Conservation (phyloP, 1,284 basidiomycete genomes). For the Lentinula novae-zelandiae region DNA sequence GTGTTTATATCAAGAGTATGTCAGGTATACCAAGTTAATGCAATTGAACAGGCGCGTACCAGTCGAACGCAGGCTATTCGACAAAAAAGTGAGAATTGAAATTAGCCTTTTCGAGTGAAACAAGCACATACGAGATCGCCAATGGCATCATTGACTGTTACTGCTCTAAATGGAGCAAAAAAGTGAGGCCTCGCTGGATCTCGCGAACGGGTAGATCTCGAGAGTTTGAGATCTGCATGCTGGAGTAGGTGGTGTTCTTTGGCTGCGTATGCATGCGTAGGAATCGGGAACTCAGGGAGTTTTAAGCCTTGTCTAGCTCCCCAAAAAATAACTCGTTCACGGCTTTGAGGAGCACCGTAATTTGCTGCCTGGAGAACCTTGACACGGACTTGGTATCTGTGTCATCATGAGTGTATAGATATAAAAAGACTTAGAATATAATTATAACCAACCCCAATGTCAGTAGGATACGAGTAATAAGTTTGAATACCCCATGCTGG, state of each 20-base stretch:
- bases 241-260: constrained; percentile 20
- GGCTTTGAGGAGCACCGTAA: constrained; percentile 66
- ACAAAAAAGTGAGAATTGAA: not conserved
- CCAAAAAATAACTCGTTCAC: constrained; percentile 65
- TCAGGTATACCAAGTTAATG: not conserved
- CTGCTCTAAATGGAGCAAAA: constrained; percentile 51
- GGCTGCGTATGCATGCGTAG: constrained; percentile 46
- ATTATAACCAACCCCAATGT: constrained; percentile 50
- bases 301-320: constrained; percentile 52
- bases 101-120: not conserved
- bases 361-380: constrained; percentile 63
- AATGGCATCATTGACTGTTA: constrained; percentile 62
- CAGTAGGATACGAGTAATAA: constrained; percentile 53
- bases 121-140: constrained; percentile 52
- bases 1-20: constrained; percentile 4
- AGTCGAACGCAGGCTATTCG: constrained; percentile 56
- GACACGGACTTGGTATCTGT: constrained; percentile 64
- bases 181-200: constrained; percentile 32
- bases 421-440: not conserved
- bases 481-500: constrained; percentile 58
- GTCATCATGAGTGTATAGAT: not conserved
- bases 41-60: constrained; percentile 32
- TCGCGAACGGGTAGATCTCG: constrained; percentile 33
- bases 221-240: constrained; percentile 35
- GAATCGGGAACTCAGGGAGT: constrained; percentile 62